These are phyloP conservation scores for Penicillium oxalicum DNA, from an alignment of 2,329 filamentous ascomycete genomes.

Conservation along the genomic window DNA sequence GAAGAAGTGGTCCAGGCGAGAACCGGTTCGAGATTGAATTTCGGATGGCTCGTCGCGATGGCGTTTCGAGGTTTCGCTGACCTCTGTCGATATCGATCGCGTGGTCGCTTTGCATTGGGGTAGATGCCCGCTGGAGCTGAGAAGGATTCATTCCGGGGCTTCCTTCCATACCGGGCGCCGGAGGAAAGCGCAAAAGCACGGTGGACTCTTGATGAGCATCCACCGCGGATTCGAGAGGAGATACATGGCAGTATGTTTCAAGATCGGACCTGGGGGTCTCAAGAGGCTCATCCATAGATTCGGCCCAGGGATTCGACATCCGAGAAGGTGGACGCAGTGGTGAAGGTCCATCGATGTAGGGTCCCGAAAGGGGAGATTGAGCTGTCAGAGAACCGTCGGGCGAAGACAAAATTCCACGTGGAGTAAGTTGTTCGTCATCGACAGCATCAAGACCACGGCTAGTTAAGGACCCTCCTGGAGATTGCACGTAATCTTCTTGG, in stretches of 20 bases:
- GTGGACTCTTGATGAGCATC: constrained; percentile 24
- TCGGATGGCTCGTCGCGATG: constrained; percentile 34
- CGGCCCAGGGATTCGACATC: constrained; percentile 37
- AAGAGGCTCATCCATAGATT: constrained; percentile 15
- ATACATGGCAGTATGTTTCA: constrained; percentile 21
- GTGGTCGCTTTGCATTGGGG: constrained; percentile 14
- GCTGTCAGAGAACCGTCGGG: constrained; percentile 29
- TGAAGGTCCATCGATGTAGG: constrained; percentile 23
- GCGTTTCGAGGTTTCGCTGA: constrained; percentile 31
- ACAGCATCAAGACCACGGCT: constrained; percentile 29
- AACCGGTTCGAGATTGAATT: constrained; percentile 49
- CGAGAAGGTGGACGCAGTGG: constrained; percentile 32
- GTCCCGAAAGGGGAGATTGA: constrained; percentile 23
- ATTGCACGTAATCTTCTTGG: constrained; percentile 18
- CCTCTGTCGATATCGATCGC: constrained; percentile 20
- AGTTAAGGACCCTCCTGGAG: constrained; percentile 30
- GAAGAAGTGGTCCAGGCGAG: constrained; percentile 53
- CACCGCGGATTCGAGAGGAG: constrained; percentile 20
- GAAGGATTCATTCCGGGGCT: constrained; percentile 9
- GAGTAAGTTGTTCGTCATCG: constrained; percentile 30
- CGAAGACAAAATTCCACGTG: constrained; percentile 29
- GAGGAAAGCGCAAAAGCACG: constrained; percentile 35
- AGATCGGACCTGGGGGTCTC: constrained; percentile 20
- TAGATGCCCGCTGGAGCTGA: constrained; percentile 15
- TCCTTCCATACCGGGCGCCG: constrained; percentile 33